Evolutionary conservation across 768 basidiomycete genomes (phyloP), one percentile per base, ranked within the genome.

Genomic region (Boletus vinaceobasis): DNA sequence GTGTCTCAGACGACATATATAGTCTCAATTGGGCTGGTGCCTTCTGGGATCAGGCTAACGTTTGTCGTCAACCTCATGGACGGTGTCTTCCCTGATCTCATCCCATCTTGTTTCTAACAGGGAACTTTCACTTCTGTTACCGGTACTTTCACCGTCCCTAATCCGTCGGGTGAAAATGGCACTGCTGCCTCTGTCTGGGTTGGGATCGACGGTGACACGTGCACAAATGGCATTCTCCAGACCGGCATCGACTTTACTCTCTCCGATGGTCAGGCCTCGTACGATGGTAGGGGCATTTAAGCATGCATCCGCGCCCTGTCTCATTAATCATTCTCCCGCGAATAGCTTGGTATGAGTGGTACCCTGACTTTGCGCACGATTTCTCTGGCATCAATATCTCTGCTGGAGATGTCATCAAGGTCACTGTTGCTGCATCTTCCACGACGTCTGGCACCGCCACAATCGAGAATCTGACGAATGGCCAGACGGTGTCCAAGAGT

Each of bases 261-360:
- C 35, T 39, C 17, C 4, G 7, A 42, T 14, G 15, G 37, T 31
- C 27, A 15, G 3, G 7, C 26, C 13, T 26, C 43, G n/a, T 60
- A 56, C 19, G 0, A 17, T 13, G 59, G 60, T 61, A 39, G 9
- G 29, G 5, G 11, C 15, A 11, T 23, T 23, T 13, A 15, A n/a
- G 10, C 1, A 19, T 35, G 11, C 11, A 23, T 17, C 1, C 13
- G 4, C 11, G 14, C 3, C 4, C 23, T 7, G 8, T 52, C 46
- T 61, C 14, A 36, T 13, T 1, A 14, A 27, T 31, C 1, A 31
- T n/a, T 42, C 19, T 29, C 7, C 29, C 6, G n/a, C 7, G 26
- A 17, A 52, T 14, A 61, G 60, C 47, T 13, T 56, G 54, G 48
- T 56, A 40, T 13, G 54, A 56, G 15, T 57, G 55, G 56, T 49